A percentile compares a stretch with the other conserved stretches of the same genome.
Evolutionary conservation across 352 stramenopile genomes (phyloP).

Genomic region (Thalassiosira exigua): DNA sequence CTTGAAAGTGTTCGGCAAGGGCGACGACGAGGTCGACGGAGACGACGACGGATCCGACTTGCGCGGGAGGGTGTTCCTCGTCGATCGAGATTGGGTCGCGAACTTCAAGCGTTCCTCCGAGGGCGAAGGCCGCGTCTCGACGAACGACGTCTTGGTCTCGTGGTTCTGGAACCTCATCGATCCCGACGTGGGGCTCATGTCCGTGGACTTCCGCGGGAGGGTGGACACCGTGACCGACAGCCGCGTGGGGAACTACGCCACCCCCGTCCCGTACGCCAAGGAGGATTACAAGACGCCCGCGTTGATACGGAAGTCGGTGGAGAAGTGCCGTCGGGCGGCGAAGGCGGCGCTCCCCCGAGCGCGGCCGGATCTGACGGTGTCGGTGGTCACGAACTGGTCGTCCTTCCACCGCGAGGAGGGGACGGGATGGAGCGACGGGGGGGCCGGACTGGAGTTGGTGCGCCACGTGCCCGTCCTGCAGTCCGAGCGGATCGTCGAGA

Average conservation of each 20-base stretch:
- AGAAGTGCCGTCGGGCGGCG: slow-evolving; percentile 37
- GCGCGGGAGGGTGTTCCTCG: slow-evolving; percentile 51
- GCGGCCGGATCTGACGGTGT: slow-evolving; percentile 36
- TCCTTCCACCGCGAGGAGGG: slow-evolving; percentile 30
- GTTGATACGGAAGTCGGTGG: slow-evolving; percentile 60
- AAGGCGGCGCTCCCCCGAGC: slow-evolving; percentile 15
- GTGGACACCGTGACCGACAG: neutral
- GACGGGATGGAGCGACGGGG: slow-evolving; percentile 5
- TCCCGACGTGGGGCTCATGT: slow-evolving; percentile 6
- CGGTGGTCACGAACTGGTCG: slow-evolving; percentile 54
- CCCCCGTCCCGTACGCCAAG: neutral
- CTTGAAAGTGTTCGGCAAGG: neutral
- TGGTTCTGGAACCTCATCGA: slow-evolving; percentile 39
- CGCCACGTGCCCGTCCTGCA: slow-evolving; percentile 49
- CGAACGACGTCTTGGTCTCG: slow-evolving; percentile 4
- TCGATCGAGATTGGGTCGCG: neutral
- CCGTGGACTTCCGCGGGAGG: neutral
- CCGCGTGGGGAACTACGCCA: slow-evolving; percentile 7
- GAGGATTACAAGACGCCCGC: slow-evolving; percentile 64
- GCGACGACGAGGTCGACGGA: slow-evolving; percentile 22
- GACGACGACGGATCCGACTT: slow-evolving; percentile 65
- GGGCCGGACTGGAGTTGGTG: slow-evolving; percentile 18
- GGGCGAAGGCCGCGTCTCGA: neutral
- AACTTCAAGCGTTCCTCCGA: neutral
- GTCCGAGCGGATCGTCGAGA: slow-evolving; percentile 17